Conservation (phyloP, 1,284 basidiomycete genomes). For the Meripilus lineatus region DNA sequence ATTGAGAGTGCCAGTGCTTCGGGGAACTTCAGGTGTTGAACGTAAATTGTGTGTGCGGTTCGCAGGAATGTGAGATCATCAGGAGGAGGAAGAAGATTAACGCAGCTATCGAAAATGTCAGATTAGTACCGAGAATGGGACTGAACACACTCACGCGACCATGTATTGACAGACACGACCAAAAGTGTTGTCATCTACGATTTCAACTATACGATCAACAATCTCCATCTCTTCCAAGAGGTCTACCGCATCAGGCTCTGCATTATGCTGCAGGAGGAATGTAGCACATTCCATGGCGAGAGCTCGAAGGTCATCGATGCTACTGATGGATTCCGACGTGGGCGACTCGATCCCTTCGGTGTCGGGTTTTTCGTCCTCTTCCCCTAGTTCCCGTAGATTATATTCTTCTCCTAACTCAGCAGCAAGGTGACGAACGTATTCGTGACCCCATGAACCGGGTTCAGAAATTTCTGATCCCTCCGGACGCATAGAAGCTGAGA, state of each 20-base stretch:
- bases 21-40: conserved; percentile 84
- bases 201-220: conserved; percentile 69
- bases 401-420: conserved; percentile 97
- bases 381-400: conserved; percentile 41
- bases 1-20: conserved; percentile 90
- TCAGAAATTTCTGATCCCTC: conserved; percentile 68
- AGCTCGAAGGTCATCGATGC: conserved; percentile 68
- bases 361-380: conserved; percentile 38
- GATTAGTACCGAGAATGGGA: conserved; percentile 6
- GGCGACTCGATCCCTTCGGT: conserved; percentile 15
- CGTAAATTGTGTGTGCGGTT: conserved; percentile 89
- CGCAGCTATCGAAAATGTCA: conserved; percentile 54
- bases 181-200: conserved; percentile 89
- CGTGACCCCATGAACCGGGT: conserved; percentile 97
- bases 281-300: conserved; percentile 86
- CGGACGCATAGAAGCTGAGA: conserved; percentile 71
- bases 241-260: conserved; percentile 98
- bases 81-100: conserved; percentile 88
- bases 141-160: conserved; percentile 64
- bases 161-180: conserved; percentile 96
- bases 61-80: conserved; percentile 91
- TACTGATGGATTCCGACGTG: conserved; percentile 35
- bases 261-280: conserved; percentile 93
- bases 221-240: conserved; percentile 93
- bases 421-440: conserved; percentile 97